phyloP scores from a whole-genome alignment of 768 basidiomycete species.

The Hericium coralloides region DNA sequence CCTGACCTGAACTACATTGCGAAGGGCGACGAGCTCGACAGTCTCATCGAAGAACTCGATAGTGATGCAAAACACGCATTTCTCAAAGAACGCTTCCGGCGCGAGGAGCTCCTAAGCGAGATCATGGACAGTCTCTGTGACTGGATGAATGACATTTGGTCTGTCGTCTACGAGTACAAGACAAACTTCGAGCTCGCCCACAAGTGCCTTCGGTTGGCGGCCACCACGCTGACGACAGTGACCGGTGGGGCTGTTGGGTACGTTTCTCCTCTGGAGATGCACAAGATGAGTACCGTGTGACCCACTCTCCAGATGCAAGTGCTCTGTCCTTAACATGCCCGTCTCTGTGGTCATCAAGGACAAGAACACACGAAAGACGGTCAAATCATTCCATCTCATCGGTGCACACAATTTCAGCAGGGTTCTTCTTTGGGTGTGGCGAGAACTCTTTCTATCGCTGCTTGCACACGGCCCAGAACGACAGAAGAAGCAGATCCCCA shows the following conservation, averaged over 20 bases:
- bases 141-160: constrained; percentile 65
- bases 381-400: constrained; percentile 40
- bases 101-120: constrained; percentile 47
- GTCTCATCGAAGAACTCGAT: constrained; percentile 42
- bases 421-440: constrained; percentile 57
- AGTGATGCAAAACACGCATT: constrained; percentile 45
- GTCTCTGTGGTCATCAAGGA: constrained; percentile 36
- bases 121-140: constrained; percentile 39
- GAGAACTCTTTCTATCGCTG: constrained; percentile 55
- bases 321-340: constrained; percentile 37
- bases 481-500: constrained; percentile 27
- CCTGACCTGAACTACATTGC: constrained; percentile 43
- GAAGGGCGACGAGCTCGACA: constrained; percentile 47
- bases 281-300: constrained; percentile 1
- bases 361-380: constrained; percentile 29
- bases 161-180: constrained; percentile 47
- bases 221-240: constrained; percentile 23
- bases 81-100: constrained; percentile 43
- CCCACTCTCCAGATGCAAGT: constrained; percentile 39
- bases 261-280: neutral
- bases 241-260: neutral
- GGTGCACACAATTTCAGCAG: constrained; percentile 40
- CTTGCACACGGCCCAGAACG: constrained; percentile 28
- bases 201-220: constrained; percentile 42
- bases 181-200: constrained; percentile 45